Evolutionary conservation across 768 basidiomycete species (phyloP).

Genomic region (Dioszegia hungarica): DNA sequence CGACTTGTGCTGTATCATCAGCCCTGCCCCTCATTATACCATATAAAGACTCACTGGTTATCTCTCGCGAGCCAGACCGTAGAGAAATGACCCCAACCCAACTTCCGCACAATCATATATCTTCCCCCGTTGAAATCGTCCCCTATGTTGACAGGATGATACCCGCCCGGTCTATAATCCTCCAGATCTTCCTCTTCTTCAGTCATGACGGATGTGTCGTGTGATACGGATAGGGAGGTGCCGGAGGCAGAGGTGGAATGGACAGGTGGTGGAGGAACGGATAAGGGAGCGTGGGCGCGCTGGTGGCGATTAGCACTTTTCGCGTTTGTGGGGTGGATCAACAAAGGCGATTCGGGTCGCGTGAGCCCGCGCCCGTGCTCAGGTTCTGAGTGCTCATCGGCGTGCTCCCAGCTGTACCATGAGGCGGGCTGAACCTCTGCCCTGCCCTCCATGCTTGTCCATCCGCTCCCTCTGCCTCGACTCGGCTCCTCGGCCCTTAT

Average conservation of each 20-base stretch:
- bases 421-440: too few species aligned
- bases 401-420: too few species aligned
- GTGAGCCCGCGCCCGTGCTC: too few species aligned
- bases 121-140: constrained; percentile 79
- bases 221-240: constrained; percentile 30
- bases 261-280: constrained; percentile 4
- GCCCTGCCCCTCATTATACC: background rate
- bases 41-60: constrained; percentile 41
- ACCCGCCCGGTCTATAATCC: constrained; percentile 64
- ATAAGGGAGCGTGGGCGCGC: background rate
- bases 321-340: too few species aligned
- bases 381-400: too few species aligned
- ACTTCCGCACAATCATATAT: constrained; percentile 81
- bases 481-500: background rate
- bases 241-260: constrained; percentile 29
- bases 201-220: constrained; percentile 42
- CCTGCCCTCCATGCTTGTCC: too few species aligned
- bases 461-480: background rate
- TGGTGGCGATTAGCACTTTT: constrained; percentile 5
- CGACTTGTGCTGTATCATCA: constrained; percentile 66
- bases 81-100: constrained; percentile 59
- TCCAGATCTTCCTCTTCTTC: constrained; percentile 72
- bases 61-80: constrained; percentile 50
- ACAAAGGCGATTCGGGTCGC: too few species aligned
- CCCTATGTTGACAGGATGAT: constrained; percentile 66